phyloP scores from a whole-genome alignment of 2,329 filamentous ascomycete genomes.

The Trichoderma pleuroti region DNA sequence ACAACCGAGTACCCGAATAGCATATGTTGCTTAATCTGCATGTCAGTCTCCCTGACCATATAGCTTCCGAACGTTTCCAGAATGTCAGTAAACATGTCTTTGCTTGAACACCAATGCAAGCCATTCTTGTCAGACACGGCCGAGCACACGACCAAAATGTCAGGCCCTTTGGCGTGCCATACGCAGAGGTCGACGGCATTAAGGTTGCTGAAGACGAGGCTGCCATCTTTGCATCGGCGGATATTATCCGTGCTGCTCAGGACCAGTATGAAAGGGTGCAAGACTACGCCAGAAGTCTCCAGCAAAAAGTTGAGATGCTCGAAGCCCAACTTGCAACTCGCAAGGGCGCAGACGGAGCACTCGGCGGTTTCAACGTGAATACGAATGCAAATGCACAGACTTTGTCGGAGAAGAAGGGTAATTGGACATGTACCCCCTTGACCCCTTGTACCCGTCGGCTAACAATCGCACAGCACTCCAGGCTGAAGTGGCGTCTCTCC shows the following conservation, averaged over 20 bases:
- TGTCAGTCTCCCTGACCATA: background rate
- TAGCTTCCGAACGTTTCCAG: background rate
- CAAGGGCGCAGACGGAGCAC: slow-evolving; percentile 40
- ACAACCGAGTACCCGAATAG: background rate
- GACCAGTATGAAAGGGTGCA: slow-evolving; percentile 55
- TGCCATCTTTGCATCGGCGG: slow-evolving; percentile 57
- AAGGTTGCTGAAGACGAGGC: slow-evolving; percentile 52
- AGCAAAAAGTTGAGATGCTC: slow-evolving; percentile 49
- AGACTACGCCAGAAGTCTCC: slow-evolving; percentile 51
- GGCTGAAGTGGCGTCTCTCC: slow-evolving; percentile 56
- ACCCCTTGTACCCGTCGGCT: background rate
- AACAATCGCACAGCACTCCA: slow-evolving; percentile 47
- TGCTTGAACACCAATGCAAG: background rate
- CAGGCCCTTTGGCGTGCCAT: slow-evolving; percentile 34
- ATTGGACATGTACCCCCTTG: slow-evolving; percentile 28
- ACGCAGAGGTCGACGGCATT: slow-evolving; percentile 50
- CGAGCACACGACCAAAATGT: slow-evolving; percentile 45
- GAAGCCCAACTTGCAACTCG: slow-evolving; percentile 47
- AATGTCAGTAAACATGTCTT: background rate
- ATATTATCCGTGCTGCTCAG: slow-evolving; percentile 58
- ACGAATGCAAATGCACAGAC: slow-evolving; percentile 42
- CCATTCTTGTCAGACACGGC: slow-evolving; percentile 53
- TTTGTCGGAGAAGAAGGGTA: slow-evolving; percentile 54
- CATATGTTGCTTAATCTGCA: background rate
- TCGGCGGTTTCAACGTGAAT: slow-evolving; percentile 43